Base-by-base conservation (phyloP, 495 filamentous ascomycete species). In the Tricharina praecox region DNA sequence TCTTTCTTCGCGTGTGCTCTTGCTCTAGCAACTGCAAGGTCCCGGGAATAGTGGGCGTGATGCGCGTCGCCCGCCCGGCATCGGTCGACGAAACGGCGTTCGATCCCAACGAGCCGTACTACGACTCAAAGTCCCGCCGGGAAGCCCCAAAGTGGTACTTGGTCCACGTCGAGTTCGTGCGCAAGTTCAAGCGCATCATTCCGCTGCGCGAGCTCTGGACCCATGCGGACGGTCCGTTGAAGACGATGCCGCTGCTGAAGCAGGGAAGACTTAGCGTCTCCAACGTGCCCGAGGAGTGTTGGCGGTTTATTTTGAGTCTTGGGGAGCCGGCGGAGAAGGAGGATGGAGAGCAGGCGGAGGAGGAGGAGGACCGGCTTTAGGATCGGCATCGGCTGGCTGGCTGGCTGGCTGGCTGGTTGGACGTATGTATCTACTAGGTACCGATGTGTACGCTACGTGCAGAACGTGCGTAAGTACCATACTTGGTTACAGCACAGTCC, bases 31-130 rank as follows among this genome's bases (percentile, higher is more conserved):
- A 86, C 59, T 86, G 81, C 67, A 93, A 90, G 63, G 71, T 77
- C 24, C 87, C 90, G 0, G 88, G 85, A 2, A 82, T 97, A 42
- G 86, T 78, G 3, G 90, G 90, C n/a, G 74, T 80, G 5, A 92
- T 95, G 83, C 82, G 93, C 63, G 80, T 97, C 58, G 85, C 92
- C 2, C 64, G 74, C 50, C 85, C 92, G 63, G 77, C 84, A 54
- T 76, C 78, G 1, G 67, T 76, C 4, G 90, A 97, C 57, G 67
- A 82, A 85, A 70, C 77, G 19, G 85, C 85, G 3, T 84, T 90
- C 47, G 78, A 93, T 55, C 68, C 78, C 1, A 67, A 70, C 20
- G 74, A 79, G 24, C 81, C 85, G 0, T 94, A 94, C 62, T 92
- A 82, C 56, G 88, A 94, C 60, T 63, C 80, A 5, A 83, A 79